Evolutionary conservation across 306 rosid genomes (phyloP).

Genomic region (Abrus precatorius): DNA sequence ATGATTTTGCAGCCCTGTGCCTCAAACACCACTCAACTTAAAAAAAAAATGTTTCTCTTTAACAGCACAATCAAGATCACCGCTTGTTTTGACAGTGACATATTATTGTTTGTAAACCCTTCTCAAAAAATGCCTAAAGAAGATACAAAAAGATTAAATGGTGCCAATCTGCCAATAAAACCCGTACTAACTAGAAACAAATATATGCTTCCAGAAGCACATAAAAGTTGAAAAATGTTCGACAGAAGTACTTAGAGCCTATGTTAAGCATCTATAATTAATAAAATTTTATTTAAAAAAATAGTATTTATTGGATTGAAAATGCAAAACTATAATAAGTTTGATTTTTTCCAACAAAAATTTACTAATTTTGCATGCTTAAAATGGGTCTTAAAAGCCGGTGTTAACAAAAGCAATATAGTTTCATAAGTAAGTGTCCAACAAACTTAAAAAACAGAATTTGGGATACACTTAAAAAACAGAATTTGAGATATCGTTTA

Average conservation of each 20-base stretch:
- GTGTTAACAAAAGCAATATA: too few species aligned
- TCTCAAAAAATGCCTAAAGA: not conserved
- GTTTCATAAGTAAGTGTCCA: not conserved
- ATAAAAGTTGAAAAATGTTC: not conserved
- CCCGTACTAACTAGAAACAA: not conserved
- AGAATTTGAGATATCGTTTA: slow-evolving; percentile 48
- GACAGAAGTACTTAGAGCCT: too few species aligned
- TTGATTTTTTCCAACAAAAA: too few species aligned
- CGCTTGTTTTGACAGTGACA: not conserved
- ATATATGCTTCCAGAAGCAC: slow-evolving; percentile 14
- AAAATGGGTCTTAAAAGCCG: too few species aligned
- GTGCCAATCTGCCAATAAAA: not conserved
- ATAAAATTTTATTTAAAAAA: too few species aligned
- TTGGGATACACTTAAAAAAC: slow-evolving; percentile 4
- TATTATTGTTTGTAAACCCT: not conserved
- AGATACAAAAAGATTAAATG: slow-evolving; percentile 8
- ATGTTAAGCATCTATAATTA: too few species aligned
- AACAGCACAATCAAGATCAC: not conserved
- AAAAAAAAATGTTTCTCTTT: not conserved
- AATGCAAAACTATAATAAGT: too few species aligned
- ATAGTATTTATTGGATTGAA: too few species aligned
- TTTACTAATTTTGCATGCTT: too few species aligned
- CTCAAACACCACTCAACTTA: not conserved
- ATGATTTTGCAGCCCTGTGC: not conserved
- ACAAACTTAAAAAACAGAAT: not conserved